Evolutionary conservation across 116 monocot genomes (phyloP), one percentile per base, ranked within the genome.

Genomic region (Papilionanthe hybrid): DNA sequence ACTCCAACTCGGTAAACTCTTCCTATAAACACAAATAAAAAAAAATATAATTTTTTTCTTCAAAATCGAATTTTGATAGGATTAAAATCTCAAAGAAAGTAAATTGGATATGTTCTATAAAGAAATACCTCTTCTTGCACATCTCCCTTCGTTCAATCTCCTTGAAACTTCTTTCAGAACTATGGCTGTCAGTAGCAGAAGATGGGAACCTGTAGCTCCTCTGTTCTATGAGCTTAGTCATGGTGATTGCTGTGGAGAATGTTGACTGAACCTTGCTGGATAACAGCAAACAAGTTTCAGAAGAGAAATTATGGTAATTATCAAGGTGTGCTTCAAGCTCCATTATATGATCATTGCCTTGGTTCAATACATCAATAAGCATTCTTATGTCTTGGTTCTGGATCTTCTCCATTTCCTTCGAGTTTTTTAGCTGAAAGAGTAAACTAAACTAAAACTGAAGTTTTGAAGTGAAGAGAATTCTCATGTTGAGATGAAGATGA

Each of bases 71-170:
- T 45, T 45, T 45, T 45, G 10, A 45, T 7, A 45, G 53, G 1
- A 15, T 53, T 53, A 53, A 53, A 2, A 53, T 4, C 53, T 53
- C 53, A 53, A 17, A 17, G 15, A 13, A 13, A 53, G 53, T 53
- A 53, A 53, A 17, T 17, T 53, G 4, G 3, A 15, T 53, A 13
- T 53, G 53, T 17, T 53, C 53, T 15, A 53, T 53, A 17, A 4
- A 60, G 45, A 55, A 43, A n/a, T 45, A 85, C 84, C 77, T 88
- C 78, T 88, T 82, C 80, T 88, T 88, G 75, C 53, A 43, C 72
- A 55, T 82, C 66, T 79, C 82, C 41, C 72, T 41, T 30, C 78
- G 41, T 29, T 78, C 77, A 37, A 67, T 65, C 44, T 78, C 75
- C 50, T 85, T 79, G 50, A 76, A 83, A 8, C 47, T 82, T 32